Conservation (phyloP, 345 rosid genomes). For the Linum trigynum region DNA sequence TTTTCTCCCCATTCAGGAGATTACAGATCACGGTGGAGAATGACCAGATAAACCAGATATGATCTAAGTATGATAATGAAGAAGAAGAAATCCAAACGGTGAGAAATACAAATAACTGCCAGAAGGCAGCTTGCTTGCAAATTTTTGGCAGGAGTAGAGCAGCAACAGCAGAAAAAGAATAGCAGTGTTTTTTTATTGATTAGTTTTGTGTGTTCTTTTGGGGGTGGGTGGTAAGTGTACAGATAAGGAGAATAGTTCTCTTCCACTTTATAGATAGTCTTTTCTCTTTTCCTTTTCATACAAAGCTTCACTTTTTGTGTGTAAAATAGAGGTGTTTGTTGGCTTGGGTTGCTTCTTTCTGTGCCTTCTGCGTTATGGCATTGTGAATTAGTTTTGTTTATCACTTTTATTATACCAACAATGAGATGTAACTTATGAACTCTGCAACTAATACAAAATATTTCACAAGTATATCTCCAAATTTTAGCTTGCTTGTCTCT, state of each 20-base stretch:
- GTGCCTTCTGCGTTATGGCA: neutral
- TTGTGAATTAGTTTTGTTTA: neutral
- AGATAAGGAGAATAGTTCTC: neutral
- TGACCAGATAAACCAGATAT: conserved; percentile 3
- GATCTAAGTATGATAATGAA: conserved; percentile 1
- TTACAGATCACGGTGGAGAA: conserved; percentile 2
- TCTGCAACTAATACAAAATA: neutral
- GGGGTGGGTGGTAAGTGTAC: neutral
- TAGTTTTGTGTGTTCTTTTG: neutral
- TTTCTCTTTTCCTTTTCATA: neutral
- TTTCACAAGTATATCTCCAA: neutral
- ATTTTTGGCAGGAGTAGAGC: conserved; percentile 1
- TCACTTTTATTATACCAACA: neutral
- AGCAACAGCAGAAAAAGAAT: neutral
- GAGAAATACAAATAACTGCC: neutral
- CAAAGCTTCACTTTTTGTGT: neutral
- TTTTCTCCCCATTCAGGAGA: conserved; percentile 17
- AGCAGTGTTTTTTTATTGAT: neutral
- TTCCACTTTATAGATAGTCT: neutral
- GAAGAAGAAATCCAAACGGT: conserved; percentile 1
- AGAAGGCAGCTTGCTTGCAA: conserved; percentile 9
- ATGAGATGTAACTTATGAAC: neutral
- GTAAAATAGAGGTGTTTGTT: neutral
- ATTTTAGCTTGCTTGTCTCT: neutral
- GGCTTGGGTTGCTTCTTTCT: neutral